Percentiles rank a stretch among this genome's conserved stretches.
Conservation (phyloP, 179 eudicot species). For the Actinidia arguta region DNA sequence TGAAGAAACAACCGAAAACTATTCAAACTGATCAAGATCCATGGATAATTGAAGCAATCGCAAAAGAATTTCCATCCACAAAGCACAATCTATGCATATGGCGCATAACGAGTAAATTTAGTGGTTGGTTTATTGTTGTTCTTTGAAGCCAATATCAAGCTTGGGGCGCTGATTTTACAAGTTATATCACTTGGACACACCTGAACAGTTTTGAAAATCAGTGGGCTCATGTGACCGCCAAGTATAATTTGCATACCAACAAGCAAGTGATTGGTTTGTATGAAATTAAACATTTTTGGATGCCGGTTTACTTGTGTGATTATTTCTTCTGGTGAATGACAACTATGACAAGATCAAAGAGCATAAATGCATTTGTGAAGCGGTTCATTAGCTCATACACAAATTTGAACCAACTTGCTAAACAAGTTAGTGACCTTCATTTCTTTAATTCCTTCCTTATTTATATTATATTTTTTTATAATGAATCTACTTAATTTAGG, state of each 20-base stretch:
- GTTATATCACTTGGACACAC: background rate
- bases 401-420: background rate
- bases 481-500: background rate
- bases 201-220: background rate
- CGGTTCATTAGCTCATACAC: slow-evolving; percentile 1
- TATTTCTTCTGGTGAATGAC: background rate
- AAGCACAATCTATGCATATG: slow-evolving; percentile 13
- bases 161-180: background rate
- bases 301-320: background rate
- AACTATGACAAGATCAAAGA: background rate
- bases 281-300: background rate
- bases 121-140: slow-evolving; percentile 7
- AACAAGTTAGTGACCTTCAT: background rate
- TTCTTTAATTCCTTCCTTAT: background rate
- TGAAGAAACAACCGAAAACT: background rate
- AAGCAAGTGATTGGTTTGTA: background rate
- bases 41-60: background rate
- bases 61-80: background rate
- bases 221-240: background rate
- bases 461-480: too few species aligned
- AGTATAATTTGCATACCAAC: background rate
- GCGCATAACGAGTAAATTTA: background rate
- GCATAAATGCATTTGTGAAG: background rate
- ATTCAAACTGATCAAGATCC: background rate
- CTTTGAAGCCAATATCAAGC: background rate